phyloP scores from a whole-genome alignment of 1,139 yeast species.

The Nakaseomyces bracarensis region DNA sequence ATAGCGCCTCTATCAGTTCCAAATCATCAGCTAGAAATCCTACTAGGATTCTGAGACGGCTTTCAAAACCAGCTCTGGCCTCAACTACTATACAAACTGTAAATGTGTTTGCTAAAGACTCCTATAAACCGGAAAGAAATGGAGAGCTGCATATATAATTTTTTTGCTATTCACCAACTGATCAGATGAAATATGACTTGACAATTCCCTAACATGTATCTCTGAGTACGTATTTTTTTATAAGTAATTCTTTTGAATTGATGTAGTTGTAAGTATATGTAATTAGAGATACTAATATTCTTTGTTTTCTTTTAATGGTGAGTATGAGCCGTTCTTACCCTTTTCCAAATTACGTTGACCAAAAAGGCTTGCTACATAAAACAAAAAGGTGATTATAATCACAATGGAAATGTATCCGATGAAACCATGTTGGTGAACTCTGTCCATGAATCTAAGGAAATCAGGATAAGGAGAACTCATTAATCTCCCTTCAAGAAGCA shows the following conservation, averaged over 20 bases:
- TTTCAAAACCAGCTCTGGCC: not conserved
- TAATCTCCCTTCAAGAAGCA: constrained; percentile 16
- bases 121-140: not conserved
- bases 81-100: not conserved
- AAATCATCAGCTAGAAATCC: not conserved
- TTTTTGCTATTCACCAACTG: not conserved
- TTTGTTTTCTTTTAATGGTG: not conserved
- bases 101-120: not conserved
- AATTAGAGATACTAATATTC: constrained; percentile 2
- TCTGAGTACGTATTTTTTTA: too few species aligned
- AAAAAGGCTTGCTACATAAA: not conserved
- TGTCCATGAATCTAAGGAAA: constrained; percentile 38
- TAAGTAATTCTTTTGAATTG: too few species aligned
- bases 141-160: not conserved
- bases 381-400: constrained; percentile 1
- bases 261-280: too few species aligned
- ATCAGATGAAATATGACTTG: too few species aligned
- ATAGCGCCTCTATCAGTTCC: not conserved
- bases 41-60: not conserved
- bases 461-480: constrained; percentile 42
- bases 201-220: too few species aligned
- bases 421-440: constrained; percentile 38
- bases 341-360: not conserved
- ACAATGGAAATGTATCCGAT: constrained; percentile 34
- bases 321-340: not conserved